Evolutionary conservation across 495 filamentous ascomycete species (phyloP), one percentile per base, ranked within the genome.

Genomic region (Chaetomidium leptoderma): DNA sequence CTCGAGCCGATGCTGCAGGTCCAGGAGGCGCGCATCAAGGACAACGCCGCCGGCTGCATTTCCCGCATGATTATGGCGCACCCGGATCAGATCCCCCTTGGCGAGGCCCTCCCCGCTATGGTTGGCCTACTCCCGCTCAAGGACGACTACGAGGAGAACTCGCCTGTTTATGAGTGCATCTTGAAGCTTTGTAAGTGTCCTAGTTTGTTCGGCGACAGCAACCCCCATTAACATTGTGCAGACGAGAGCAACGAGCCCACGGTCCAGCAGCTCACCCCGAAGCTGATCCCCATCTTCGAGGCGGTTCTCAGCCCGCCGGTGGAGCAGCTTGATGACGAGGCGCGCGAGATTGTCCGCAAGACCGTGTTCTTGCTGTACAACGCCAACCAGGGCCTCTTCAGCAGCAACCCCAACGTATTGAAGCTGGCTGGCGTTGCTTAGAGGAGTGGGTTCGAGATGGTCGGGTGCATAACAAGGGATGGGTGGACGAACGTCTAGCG

Each of bases 121-220:
- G 82, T 93, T 19, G 79, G 78, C 52, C 79, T 93, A 13, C 79
- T 98, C 44, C 93, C 93, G 26, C 75, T 97, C 63, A 91, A 88
- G 75, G 92, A 96, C 63, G 93, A 98, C 70, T 97, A 82, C 61
- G 91, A 96, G 72, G 93, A 98, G 82, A 97, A 98, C 76, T 86
- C 89, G 59, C 89, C 92, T 11, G 83, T 97, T 35, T 98, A 85
- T 74, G 80, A 85, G 63, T 92, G 89, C 83, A 82, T 98, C 65
- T 85, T 89, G 68, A 83, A 87, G 70, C 78, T 97, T 55, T 97
- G 86, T 90, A 78, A 79, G 88, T 82, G 24, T 42, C 40, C 16
- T 2, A 11, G 14, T 1, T 30, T 9, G 1, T 6, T 13, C 11
- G 1, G 3, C 0, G 6, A 46, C 0, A 11, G 9, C 8, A 0